Evolutionary conservation across 768 basidiomycete species (phyloP).

Genomic region (Crepidotus variabilis): DNA sequence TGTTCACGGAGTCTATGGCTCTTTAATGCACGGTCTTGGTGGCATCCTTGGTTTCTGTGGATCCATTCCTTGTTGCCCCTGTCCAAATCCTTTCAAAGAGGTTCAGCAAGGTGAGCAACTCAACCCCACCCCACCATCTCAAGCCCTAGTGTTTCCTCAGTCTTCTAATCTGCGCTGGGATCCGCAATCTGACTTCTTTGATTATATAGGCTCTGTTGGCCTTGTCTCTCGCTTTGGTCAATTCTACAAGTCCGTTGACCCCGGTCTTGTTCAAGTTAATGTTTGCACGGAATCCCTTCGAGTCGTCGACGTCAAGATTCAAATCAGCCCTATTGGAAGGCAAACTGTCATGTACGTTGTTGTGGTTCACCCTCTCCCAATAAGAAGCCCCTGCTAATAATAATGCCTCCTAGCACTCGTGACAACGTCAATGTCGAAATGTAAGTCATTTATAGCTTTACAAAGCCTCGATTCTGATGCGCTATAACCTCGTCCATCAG

Average conservation of each 20-base stretch:
- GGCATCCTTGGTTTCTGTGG: constrained; percentile 62
- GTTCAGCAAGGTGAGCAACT: constrained; percentile 69
- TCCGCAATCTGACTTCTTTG: constrained; percentile 16
- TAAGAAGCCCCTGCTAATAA: constrained; percentile 5
- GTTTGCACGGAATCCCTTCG: constrained; percentile 89
- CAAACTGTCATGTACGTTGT: constrained; percentile 73
- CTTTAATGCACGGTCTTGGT: constrained; percentile 72
- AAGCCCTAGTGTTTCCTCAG: background rate
- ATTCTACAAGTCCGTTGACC: constrained; percentile 95
- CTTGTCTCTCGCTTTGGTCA: constrained; percentile 91
- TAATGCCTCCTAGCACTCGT: constrained; percentile 51
- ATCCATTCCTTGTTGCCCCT: constrained; percentile 80
- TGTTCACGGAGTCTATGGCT: constrained; percentile 84
- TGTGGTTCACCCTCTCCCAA: constrained; percentile 1
- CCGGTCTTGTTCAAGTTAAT: constrained; percentile 88
- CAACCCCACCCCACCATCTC: background rate
- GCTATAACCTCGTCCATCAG: constrained; percentile 30
- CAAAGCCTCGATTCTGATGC: background rate
- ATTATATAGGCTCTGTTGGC: constrained; percentile 71
- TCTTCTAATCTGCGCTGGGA: too few species aligned
- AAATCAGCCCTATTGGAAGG: constrained; percentile 83
- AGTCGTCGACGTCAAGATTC: constrained; percentile 93
- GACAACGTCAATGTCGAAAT: constrained; percentile 97
- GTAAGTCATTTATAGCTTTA: constrained; percentile 36
- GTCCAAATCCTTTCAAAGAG: constrained; percentile 80